Conservation (phyloP, 345 rosid species). For the Dipteronia sinensis region DNA sequence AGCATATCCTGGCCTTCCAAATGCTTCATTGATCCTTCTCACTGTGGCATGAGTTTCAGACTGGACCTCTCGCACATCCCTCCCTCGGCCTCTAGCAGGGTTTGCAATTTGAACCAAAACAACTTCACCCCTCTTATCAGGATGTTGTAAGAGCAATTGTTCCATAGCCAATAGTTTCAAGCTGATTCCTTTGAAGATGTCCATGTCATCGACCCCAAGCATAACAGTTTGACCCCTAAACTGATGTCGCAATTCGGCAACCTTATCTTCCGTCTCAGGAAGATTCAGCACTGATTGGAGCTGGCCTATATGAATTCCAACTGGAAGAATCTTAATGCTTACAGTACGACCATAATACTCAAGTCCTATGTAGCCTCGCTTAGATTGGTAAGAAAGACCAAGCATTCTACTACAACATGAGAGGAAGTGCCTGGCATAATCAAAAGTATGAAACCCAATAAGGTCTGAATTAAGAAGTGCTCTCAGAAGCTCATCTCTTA, state of each 20-base stretch:
- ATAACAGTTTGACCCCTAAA: constrained; percentile 64
- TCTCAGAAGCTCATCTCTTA: constrained; percentile 77
- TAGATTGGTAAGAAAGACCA: constrained; percentile 85
- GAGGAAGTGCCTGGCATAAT: constrained; percentile 91
- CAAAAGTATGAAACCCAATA: constrained; percentile 93
- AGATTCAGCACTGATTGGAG: constrained; percentile 75
- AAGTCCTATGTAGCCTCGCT: constrained; percentile 86
- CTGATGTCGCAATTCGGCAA: constrained; percentile 61
- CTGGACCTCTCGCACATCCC: constrained; percentile 80
- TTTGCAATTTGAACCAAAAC: constrained; percentile 95
- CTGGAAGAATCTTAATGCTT: constrained; percentile 89
- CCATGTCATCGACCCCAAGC: constrained; percentile 97
- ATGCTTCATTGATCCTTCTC: constrained; percentile 66
- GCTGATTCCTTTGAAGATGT: constrained; percentile 92
- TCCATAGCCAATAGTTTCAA: constrained; percentile 95
- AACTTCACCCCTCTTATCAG: constrained; percentile 62
- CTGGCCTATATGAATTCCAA: constrained; percentile 88
- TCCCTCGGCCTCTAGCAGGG: constrained; percentile 95
- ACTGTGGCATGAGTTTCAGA: constrained; percentile 72
- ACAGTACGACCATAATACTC: constrained; percentile 91
- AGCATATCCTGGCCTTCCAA: constrained; percentile 76
- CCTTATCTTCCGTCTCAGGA: constrained; percentile 70
- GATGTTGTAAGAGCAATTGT: constrained; percentile 79
- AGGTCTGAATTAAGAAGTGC: constrained; percentile 85
- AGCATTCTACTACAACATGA: constrained; percentile 98